phyloP scores from a whole-genome alignment of 2,329 filamentous ascomycete species.

The Alternaria atra region DNA sequence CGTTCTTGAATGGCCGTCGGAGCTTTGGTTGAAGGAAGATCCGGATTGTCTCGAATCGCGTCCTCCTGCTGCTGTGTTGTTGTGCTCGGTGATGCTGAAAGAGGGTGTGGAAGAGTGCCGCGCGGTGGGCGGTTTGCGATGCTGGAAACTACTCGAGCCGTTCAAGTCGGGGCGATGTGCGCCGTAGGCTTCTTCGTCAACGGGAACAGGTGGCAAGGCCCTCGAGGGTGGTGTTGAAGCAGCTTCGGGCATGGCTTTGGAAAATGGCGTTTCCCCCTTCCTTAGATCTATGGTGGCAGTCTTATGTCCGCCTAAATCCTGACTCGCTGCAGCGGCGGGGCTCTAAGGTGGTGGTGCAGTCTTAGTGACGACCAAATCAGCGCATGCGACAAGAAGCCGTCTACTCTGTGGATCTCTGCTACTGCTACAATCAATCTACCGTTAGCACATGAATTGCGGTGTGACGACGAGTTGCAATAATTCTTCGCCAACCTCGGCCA shows the following conservation, averaged over 20 bases:
- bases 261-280: slow-evolving; percentile 13
- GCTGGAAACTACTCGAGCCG: slow-evolving; percentile 35
- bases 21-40: slow-evolving; percentile 45
- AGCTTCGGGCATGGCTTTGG: slow-evolving; percentile 41
- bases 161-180: slow-evolving; percentile 22
- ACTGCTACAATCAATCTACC: slow-evolving; percentile 6
- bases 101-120: slow-evolving; percentile 41
- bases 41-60: slow-evolving; percentile 47
- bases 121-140: slow-evolving; percentile 33
- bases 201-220: slow-evolving; percentile 40
- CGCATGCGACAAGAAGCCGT: slow-evolving; percentile 4
- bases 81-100: slow-evolving; percentile 44
- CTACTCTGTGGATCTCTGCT: slow-evolving; percentile 2
- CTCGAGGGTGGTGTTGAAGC: slow-evolving; percentile 31
- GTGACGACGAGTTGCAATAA: slow-evolving; percentile 18
- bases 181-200: slow-evolving; percentile 20
- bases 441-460: slow-evolving; percentile 25
- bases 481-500: slow-evolving; percentile 17
- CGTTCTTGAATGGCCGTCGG: slow-evolving; percentile 46
- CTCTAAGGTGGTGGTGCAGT: slow-evolving; percentile 17
- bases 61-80: slow-evolving; percentile 38
- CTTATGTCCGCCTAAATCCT: slow-evolving; percentile 21
- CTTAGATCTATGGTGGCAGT: slow-evolving; percentile 10
- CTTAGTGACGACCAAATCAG: slow-evolving; percentile 2
- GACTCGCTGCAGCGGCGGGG: slow-evolving; percentile 27